These are phyloP conservation scores for Symbiodinium natans DNA, from an alignment of 73 alveolate genomes.

Conservation along the genomic window DNA sequence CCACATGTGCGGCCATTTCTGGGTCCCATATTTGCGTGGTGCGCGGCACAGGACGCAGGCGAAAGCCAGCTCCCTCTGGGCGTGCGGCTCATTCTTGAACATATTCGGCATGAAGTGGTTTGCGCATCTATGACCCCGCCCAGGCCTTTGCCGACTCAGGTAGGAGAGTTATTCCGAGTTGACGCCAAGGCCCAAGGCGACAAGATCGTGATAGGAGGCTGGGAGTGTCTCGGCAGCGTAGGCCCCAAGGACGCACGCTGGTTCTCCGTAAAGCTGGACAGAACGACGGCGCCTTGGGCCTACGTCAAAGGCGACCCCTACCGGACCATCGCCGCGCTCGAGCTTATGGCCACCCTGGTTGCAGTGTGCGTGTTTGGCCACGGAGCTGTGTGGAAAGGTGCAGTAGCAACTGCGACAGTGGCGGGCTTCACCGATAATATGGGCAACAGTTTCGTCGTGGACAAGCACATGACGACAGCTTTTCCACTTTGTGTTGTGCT, in stretches of 20 bases:
- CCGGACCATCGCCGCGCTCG: background rate
- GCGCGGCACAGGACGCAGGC: background rate
- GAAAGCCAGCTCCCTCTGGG: background rate
- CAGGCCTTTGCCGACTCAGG: background rate
- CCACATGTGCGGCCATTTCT: constrained; percentile 4
- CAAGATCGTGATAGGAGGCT: constrained; percentile 17
- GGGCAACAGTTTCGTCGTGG: background rate
- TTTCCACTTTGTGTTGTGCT: background rate
- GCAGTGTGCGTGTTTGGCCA: background rate
- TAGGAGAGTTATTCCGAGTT: constrained; percentile 16
- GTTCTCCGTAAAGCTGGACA: background rate
- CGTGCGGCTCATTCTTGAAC: background rate
- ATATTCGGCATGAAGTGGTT: background rate
- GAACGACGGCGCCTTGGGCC: background rate
- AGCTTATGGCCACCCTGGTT: background rate
- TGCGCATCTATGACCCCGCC: background rate
- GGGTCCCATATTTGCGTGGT: constrained; percentile 21
- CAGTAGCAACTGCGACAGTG: background rate
- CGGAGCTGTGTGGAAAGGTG: background rate
- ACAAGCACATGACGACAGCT: background rate
- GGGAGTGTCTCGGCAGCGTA: background rate
- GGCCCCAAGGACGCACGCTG: background rate
- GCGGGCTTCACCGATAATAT: constrained; percentile 2
- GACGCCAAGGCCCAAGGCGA: constrained; percentile 30
- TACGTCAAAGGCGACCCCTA: constrained; percentile 24